Conservation (phyloP, 345 rosid genomes). For the Balakata baccata region DNA sequence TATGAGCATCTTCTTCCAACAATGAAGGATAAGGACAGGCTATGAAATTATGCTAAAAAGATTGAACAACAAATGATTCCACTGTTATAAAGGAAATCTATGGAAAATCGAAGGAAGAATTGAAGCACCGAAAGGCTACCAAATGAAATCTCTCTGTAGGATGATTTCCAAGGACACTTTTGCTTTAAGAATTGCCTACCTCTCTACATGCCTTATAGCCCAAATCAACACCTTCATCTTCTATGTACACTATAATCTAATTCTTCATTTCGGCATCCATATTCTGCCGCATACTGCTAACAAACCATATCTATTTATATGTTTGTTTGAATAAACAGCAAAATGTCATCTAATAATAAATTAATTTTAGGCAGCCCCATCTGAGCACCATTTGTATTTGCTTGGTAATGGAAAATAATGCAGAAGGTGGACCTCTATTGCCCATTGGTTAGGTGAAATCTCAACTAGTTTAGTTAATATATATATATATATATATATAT, state of each 20-base stretch:
- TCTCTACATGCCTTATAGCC: too few species aligned
- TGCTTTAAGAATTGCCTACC: slow-evolving; percentile 16
- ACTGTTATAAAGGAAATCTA: slow-evolving; percentile 11
- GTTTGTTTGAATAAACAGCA: background rate
- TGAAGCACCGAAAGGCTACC: slow-evolving; percentile 66
- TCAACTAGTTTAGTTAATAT: background rate
- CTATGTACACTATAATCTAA: background rate
- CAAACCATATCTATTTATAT: background rate
- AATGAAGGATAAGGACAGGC: slow-evolving; percentile 1
- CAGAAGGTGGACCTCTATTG: background rate
- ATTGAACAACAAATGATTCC: slow-evolving; percentile 20
- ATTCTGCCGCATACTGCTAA: background rate
- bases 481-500: too few species aligned
- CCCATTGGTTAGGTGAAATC: background rate
- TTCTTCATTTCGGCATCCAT: background rate
- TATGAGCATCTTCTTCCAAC: slow-evolving; percentile 7
- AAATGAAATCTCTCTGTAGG: slow-evolving; percentile 18
- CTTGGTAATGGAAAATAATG: background rate
- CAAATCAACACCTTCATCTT: background rate
- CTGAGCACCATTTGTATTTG: background rate
- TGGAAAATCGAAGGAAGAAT: slow-evolving; percentile 22
- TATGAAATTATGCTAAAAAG: slow-evolving; percentile 12
- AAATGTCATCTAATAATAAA: background rate
- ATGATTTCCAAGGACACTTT: slow-evolving; percentile 44
- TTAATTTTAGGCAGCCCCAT: background rate